A percentile compares a stretch with the other conserved stretches of the same genome.
phyloP scores from a whole-genome alignment of 176 grass and related monocot genomes.

The Tillandsia fasciculata region DNA sequence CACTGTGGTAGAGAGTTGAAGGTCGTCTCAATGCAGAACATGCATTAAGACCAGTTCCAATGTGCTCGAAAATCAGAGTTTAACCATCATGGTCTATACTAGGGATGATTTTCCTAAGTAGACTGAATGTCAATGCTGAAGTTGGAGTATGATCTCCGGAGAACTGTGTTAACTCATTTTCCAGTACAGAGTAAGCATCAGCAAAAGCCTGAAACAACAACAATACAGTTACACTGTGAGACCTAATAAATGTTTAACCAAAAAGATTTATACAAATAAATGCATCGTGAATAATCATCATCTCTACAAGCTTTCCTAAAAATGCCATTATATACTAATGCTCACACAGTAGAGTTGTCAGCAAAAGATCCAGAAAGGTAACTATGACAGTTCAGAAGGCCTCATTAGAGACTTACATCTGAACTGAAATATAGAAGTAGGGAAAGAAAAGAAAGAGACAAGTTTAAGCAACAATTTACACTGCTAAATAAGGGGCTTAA shows the following conservation, averaged over 20 bases:
- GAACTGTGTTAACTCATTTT: constrained; percentile 67
- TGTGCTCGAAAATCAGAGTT: background rate
- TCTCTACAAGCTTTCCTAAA: background rate
- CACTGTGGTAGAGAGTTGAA: too few relatives aligned
- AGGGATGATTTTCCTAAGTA: constrained; percentile 83
- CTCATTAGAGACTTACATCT: too few relatives aligned
- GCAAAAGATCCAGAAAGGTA: too few relatives aligned
- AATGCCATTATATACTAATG: background rate
- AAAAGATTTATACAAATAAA: constrained; percentile 7
- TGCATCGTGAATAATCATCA: background rate
- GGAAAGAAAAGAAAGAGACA: too few relatives aligned
- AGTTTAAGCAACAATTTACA: too few relatives aligned
- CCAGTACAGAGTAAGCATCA: constrained; percentile 77
- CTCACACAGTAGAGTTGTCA: too few relatives aligned
- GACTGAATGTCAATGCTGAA: constrained; percentile 47
- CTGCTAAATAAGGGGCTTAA: too few relatives aligned
- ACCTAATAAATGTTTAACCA: constrained; percentile 2
- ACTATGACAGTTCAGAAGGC: too few relatives aligned
- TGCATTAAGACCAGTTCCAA: too few relatives aligned
- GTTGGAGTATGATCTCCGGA: constrained; percentile 35
- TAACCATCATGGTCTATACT: constrained; percentile 63
- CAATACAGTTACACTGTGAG: constrained; percentile 1
- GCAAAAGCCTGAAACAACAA: constrained; percentile 75
- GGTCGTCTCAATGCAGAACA: too few relatives aligned
- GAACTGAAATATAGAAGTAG: too few relatives aligned